Percentiles rank a stretch among this genome's conserved stretches.
Conservation (phyloP, 345 rosid genomes). For the Melaleuca alternifolia region DNA sequence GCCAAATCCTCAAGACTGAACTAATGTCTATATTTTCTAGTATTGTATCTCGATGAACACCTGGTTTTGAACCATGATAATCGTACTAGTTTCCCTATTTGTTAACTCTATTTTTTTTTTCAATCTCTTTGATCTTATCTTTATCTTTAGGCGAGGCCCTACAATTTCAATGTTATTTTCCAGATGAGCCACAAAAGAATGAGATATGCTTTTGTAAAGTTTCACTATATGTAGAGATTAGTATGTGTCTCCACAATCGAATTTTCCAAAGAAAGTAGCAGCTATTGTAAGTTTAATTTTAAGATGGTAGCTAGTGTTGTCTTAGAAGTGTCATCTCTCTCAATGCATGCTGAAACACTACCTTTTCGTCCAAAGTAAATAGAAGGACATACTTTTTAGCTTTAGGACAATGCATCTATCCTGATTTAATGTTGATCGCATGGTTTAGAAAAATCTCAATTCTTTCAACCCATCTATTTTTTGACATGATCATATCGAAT, state of each 20-base stretch:
- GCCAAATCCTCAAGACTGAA: not conserved
- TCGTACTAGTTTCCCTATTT: not conserved
- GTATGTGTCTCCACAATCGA: not conserved
- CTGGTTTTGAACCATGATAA: not conserved
- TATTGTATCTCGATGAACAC: not conserved
- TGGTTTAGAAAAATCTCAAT: not conserved
- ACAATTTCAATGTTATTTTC: not conserved
- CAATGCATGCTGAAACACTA: not conserved
- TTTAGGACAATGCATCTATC: not conserved
- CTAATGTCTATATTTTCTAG: not conserved
- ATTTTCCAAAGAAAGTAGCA: not conserved
- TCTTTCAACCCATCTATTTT: not conserved
- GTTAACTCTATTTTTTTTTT: not conserved
- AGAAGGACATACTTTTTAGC: not conserved
- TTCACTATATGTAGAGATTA: not conserved
- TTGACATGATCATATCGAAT: not conserved
- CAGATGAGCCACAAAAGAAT: not conserved
- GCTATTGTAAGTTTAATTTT: not conserved
- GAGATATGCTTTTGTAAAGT: not conserved
- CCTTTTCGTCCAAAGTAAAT: not conserved
- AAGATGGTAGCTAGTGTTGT: not conserved
- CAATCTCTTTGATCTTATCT: not conserved
- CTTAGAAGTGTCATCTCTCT: not conserved
- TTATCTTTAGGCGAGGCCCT: not conserved
- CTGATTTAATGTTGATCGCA: not conserved